Evolutionary conservation across 1,139 yeast genomes (phyloP), one percentile per base, ranked within the genome.

Genomic region (Zygosaccharomyces sapae): DNA sequence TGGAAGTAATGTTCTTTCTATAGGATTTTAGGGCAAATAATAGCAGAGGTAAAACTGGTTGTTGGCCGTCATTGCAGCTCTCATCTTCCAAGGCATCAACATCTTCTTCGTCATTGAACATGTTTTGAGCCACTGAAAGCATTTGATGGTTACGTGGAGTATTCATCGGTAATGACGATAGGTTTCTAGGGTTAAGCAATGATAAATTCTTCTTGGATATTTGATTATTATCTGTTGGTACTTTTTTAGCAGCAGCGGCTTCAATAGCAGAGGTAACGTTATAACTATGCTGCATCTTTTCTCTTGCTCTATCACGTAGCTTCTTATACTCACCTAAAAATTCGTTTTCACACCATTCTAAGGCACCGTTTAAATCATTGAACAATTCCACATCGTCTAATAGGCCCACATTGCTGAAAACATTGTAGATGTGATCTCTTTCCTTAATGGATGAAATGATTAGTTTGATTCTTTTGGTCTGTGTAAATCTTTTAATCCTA

Each of bases 261-360:
- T 35, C 37, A 18, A 40, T 31, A 12, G 49, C 47, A 12, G 43
- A 31, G 6, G 44, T 41, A 13, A 38, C 43, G 33, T 43, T 43
- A 38, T 41, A 33, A 22, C 44, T 46, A 27, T 41, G 52, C 51
- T 40, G 56, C 41, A 43, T 47, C 41, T 50, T 58, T 50, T 43
- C 46, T 25, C 52, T 55, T 3, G 59, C 59, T 29, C 57, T 59
- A 18, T 57, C 59, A 33, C 65, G 58, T 25, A 70, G 53, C 31
- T 70, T 61, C 54, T 72, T 77, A 67, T 86, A 89, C 42, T 87
- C 82, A 41, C 79, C 74, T 58, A 92, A 74, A 59, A 89, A 88
- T 55, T 85, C 82, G 67, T 92, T 90, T 63, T 92, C 98, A 72
- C 97, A 88, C 96, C 96, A 90, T 67, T 92, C 97, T 45, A 92